Conservation (phyloP, 495 filamentous ascomycete species). For the Trichocladium uniseriatum region DNA sequence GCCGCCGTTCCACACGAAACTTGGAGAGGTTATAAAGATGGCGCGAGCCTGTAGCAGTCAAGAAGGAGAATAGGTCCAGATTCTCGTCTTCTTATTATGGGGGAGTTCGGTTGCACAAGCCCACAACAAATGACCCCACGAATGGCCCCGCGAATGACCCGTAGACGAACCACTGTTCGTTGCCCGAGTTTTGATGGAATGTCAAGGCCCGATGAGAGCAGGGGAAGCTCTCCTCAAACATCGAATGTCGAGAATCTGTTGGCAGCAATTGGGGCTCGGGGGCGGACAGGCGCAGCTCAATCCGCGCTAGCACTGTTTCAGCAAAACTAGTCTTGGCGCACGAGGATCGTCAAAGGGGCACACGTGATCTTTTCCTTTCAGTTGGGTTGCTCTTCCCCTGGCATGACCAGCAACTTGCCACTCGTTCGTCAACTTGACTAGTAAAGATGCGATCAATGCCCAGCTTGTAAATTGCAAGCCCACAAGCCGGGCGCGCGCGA, state of each 20-base stretch:
- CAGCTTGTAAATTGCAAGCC: too few relatives aligned
- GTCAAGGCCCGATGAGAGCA: background rate
- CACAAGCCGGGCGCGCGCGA: too few relatives aligned
- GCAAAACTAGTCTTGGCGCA: background rate
- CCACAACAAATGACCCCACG: background rate
- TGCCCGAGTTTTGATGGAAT: background rate
- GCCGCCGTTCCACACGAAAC: background rate
- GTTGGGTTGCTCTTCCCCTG: slow-evolving; percentile 6
- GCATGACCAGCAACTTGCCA: background rate
- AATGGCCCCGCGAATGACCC: background rate
- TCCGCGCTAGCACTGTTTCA: background rate
- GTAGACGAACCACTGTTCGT: background rate
- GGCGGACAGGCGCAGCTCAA: background rate
- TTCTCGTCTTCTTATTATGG: background rate
- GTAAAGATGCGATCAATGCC: too few relatives aligned
- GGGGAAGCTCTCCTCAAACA: background rate
- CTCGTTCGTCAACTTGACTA: too few relatives aligned
- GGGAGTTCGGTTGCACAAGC: background rate
- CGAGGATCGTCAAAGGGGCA: slow-evolving; percentile 21
- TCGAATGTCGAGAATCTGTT: background rate
- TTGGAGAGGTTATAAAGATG: background rate
- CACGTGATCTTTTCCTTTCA: too few relatives aligned
- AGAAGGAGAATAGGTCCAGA: background rate
- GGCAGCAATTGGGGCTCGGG: background rate
- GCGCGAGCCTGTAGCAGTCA: background rate